A percentile compares a stretch with the other conserved stretches of the same genome.
Conservation (phyloP, 1,139 yeast genomes). For the Candida glucosophila region DNA sequence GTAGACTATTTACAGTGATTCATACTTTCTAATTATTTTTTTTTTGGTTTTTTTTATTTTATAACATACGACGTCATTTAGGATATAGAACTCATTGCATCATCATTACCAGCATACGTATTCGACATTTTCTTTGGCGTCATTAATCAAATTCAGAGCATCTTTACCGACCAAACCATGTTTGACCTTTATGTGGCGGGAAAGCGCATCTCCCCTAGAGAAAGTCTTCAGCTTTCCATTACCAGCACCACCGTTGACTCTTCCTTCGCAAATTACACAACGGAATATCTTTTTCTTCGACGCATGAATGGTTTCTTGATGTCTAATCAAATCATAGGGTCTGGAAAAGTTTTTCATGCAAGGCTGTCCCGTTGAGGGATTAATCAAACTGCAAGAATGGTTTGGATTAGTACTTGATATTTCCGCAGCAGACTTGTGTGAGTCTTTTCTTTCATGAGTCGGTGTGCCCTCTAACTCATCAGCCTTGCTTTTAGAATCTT, state of each 20-base stretch:
- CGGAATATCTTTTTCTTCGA: slow-evolving; percentile 39
- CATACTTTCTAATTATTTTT: too few relatives aligned
- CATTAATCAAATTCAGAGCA: slow-evolving; percentile 54
- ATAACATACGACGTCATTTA: background rate
- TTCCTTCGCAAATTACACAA: slow-evolving; percentile 44
- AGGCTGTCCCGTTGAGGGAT: slow-evolving; percentile 42
- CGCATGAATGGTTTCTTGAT: slow-evolving; percentile 44
- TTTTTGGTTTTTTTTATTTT: background rate
- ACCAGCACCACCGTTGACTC: slow-evolving; percentile 42
- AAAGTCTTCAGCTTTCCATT: slow-evolving; percentile 50
- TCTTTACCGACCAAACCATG: slow-evolving; percentile 40
- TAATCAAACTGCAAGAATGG: slow-evolving; percentile 44
- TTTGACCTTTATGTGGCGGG: slow-evolving; percentile 41
- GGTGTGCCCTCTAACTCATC: background rate
- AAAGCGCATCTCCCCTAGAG: slow-evolving; percentile 42
- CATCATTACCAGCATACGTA: too few relatives aligned
- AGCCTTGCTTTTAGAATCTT: background rate
- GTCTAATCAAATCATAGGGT: slow-evolving; percentile 41
- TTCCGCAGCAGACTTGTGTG: slow-evolving; percentile 14
- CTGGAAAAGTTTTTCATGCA: slow-evolving; percentile 40
- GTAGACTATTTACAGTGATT: too few relatives aligned
- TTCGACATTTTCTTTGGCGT: slow-evolving; percentile 72
- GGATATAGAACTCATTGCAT: too few relatives aligned
- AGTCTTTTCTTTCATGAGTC: slow-evolving; percentile 1
- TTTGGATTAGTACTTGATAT: slow-evolving; percentile 21